Evolutionary conservation across 2,329 filamentous ascomycete species (phyloP), one percentile per base, ranked within the genome.

Genomic region (Metarhizium rileyi): DNA sequence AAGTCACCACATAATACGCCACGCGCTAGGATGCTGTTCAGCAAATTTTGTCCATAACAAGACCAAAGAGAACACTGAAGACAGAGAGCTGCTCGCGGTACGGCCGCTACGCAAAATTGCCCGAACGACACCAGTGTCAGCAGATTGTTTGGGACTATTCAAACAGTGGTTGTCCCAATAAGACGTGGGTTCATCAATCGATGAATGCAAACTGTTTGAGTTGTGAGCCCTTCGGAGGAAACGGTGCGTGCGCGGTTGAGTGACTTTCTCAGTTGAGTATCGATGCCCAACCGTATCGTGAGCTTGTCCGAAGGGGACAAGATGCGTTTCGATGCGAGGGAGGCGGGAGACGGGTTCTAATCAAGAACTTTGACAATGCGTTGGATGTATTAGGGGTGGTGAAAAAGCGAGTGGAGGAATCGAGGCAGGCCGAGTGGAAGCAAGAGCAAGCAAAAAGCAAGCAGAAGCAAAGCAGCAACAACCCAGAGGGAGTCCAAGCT

Each of bases 1-100:
- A n/a, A n/a, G 16, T 49, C 43, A 49, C 43, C 43, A 22, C 46
- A 48, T 46, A 51, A 27, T 46, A 51, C 41, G 38, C 36, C 26
- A 44, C 18, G 26, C 12, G 5, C 12, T 22, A 9, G 1, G 23
- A 38, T 12, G 12, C 42, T 38, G 42, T 33, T 46, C 41, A 48
- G 26, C 14, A 48, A 30, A 42, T 38, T 27, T 42, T 27, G 28
- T 36, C 42, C 43, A 49, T 43, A 27, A 48, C 36, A 48, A 43
- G 43, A 43, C 41, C 35, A n/a, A n/a, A 25, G 22, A 25, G n/a
- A 42, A 42, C 8, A 42, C 12, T 42, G 38, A 42, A 25, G 25
- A 9, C 9, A 23, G 16, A 16, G 38, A 25, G 20, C 8, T 20
- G 9, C 8, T 25, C n/a, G n/a, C 22, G 20, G n/a, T 40, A 6